phyloP scores from a whole-genome alignment of 805 yeast species.

The Priceomyces castillae region DNA sequence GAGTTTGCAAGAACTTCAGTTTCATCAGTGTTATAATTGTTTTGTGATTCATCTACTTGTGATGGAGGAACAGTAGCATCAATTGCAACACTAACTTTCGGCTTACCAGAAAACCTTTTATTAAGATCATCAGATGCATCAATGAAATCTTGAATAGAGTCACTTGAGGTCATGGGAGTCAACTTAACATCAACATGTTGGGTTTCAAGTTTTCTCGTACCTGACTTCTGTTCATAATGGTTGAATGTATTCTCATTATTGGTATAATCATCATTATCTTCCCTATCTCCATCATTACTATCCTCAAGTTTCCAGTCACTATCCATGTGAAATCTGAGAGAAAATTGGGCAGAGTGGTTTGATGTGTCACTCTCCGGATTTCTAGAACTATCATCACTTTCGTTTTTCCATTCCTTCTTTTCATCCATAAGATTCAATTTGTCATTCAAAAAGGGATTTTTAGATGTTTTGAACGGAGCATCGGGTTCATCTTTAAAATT shows the following conservation, averaged over 20 bases:
- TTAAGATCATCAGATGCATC: slow-evolving; percentile 20
- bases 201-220: not conserved
- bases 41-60: not conserved
- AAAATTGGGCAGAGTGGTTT: slow-evolving; percentile 16
- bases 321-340: slow-evolving; percentile 32
- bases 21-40: slow-evolving; percentile 9
- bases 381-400: not conserved
- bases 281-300: slow-evolving; percentile 39
- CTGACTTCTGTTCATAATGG: not conserved
- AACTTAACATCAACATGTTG: slow-evolving; percentile 6
- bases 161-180: slow-evolving; percentile 13
- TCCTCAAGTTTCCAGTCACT: slow-evolving; percentile 38
- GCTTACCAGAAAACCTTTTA: slow-evolving; percentile 18
- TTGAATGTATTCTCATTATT: slow-evolving; percentile 17
- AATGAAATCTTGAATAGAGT: slow-evolving; percentile 12
- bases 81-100: slow-evolving; percentile 14
- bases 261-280: slow-evolving; percentile 33
- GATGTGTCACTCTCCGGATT: slow-evolving; percentile 4
- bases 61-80: slow-evolving; percentile 20
- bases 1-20: slow-evolving; percentile 41
- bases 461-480: not conserved
- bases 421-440: not conserved
- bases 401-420: not conserved
- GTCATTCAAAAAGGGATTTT: not conserved
- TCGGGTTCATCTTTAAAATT: not conserved